Conservation (phyloP, 352 stramenopile genomes). For the Phytophthora sojae region DNA sequence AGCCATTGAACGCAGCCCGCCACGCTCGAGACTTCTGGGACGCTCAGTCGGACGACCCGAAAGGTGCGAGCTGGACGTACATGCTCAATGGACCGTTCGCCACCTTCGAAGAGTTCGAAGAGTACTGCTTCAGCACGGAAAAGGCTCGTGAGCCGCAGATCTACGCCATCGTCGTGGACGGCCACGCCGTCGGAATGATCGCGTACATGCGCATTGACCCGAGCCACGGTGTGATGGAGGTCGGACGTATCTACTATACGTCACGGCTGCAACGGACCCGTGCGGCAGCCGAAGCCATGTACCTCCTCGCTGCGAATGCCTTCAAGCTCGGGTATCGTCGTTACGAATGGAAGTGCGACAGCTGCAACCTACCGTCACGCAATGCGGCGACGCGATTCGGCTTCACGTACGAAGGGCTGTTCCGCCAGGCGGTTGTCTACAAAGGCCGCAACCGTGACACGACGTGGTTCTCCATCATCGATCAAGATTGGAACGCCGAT, state of each 20-base stretch:
- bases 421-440: constrained; percentile 26
- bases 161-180: constrained; percentile 27
- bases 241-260: constrained; percentile 29
- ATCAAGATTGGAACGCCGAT: constrained; percentile 18
- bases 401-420: constrained; percentile 31
- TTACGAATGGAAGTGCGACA: constrained; percentile 33
- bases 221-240: constrained; percentile 21
- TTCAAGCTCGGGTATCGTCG: constrained; percentile 30
- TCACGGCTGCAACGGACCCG: constrained; percentile 12
- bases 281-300: constrained; percentile 23
- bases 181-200: constrained; percentile 17
- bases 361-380: constrained; percentile 19
- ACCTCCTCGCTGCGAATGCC: constrained; percentile 20
- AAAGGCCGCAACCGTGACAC: constrained; percentile 28
- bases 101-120: constrained; percentile 21
- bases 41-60: constrained; percentile 20
- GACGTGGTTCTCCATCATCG: constrained; percentile 33
- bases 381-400: constrained; percentile 10
- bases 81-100: constrained; percentile 25
- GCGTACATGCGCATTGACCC: constrained; percentile 28
- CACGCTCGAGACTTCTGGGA: constrained; percentile 26
- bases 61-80: constrained; percentile 28
- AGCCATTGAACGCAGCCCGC: constrained; percentile 14
- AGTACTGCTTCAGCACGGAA: constrained; percentile 8
- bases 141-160: constrained; percentile 10